Evolutionary conservation across 1,139 yeast genomes (phyloP).

Genomic region (Yamadazyma diospyri): DNA sequence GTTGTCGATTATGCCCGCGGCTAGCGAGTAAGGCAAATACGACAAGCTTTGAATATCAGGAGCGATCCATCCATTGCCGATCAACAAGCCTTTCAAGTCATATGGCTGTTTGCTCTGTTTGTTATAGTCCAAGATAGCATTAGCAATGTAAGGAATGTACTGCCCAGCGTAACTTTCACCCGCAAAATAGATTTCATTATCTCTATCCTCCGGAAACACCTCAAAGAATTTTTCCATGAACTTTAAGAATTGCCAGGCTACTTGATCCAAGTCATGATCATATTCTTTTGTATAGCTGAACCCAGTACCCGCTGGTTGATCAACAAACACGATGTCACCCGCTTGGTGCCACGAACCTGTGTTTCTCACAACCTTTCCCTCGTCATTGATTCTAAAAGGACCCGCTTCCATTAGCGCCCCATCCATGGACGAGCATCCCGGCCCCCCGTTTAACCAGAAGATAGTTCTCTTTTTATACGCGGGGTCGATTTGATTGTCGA

Average conservation of each 20-base stretch:
- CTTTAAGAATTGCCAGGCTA: constrained; percentile 56
- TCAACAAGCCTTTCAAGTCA: constrained; percentile 63
- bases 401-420: constrained; percentile 95
- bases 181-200: constrained; percentile 69
- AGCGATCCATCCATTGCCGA: constrained; percentile 97
- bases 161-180: constrained; percentile 99
- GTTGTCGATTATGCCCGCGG: constrained; percentile 51
- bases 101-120: constrained; percentile 25
- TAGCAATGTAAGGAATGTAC: constrained; percentile 85
- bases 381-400: constrained; percentile 62
- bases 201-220: constrained; percentile 69
- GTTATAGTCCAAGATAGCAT: constrained; percentile 53
- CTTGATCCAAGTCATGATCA: constrained; percentile 55
- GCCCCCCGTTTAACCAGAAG: constrained; percentile 95
- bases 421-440: constrained; percentile 97
- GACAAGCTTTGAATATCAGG: constrained; percentile 83
- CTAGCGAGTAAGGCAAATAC: constrained; percentile 68
- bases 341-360: constrained; percentile 83
- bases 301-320: constrained; percentile 96
- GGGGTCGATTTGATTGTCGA: constrained; percentile 30
- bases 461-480: constrained; percentile 43
- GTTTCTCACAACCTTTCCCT: constrained; percentile 50
- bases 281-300: constrained; percentile 61
- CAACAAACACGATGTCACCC: constrained; percentile 80
- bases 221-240: constrained; percentile 68